phyloP scores from a whole-genome alignment of 2,329 filamentous ascomycete genomes.

The Triangularia setosa region DNA sequence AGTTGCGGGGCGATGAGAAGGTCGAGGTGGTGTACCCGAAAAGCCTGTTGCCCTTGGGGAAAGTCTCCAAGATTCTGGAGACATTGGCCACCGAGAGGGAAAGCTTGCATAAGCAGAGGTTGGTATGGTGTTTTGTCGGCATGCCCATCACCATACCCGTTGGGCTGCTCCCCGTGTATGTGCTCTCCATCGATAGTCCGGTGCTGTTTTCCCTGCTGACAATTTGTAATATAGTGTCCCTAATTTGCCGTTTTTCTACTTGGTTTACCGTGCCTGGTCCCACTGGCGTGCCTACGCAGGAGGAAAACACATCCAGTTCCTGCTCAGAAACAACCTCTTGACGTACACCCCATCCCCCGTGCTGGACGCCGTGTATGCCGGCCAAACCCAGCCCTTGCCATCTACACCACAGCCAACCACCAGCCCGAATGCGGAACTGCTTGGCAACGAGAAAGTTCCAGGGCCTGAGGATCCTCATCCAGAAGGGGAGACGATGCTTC shows the following conservation, averaged over 20 bases:
- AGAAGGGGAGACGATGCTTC: slow-evolving; percentile 41
- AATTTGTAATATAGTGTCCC: slow-evolving; percentile 58
- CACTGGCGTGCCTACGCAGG: slow-evolving; percentile 85
- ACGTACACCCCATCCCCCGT: slow-evolving; percentile 60
- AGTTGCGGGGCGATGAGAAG: slow-evolving; percentile 57
- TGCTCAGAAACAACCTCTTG: slow-evolving; percentile 70
- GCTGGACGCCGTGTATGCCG: slow-evolving; percentile 69
- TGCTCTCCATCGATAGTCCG: slow-evolving; percentile 19
- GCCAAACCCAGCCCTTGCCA: slow-evolving; percentile 27
- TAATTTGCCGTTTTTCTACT: slow-evolving; percentile 95
- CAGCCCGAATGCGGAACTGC: slow-evolving; percentile 12
- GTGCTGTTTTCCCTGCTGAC: slow-evolving; percentile 8
- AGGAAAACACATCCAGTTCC: slow-evolving; percentile 78
- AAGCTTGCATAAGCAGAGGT: slow-evolving; percentile 66
- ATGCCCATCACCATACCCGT: slow-evolving; percentile 84
- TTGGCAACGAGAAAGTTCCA: slow-evolving; percentile 11
- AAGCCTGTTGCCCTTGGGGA: slow-evolving; percentile 60
- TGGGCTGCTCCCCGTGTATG: slow-evolving; percentile 80
- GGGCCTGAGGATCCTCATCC: slow-evolving; percentile 22
- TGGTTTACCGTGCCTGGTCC: slow-evolving; percentile 86
- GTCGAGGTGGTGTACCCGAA: slow-evolving; percentile 75
- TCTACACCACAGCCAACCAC: slow-evolving; percentile 28
- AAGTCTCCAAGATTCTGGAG: slow-evolving; percentile 62
- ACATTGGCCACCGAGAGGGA: slow-evolving; percentile 77
- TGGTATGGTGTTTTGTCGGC: slow-evolving; percentile 76